Conservation (phyloP, 2,329 filamentous ascomycete species). For the Colletotrichum tofieldiae region DNA sequence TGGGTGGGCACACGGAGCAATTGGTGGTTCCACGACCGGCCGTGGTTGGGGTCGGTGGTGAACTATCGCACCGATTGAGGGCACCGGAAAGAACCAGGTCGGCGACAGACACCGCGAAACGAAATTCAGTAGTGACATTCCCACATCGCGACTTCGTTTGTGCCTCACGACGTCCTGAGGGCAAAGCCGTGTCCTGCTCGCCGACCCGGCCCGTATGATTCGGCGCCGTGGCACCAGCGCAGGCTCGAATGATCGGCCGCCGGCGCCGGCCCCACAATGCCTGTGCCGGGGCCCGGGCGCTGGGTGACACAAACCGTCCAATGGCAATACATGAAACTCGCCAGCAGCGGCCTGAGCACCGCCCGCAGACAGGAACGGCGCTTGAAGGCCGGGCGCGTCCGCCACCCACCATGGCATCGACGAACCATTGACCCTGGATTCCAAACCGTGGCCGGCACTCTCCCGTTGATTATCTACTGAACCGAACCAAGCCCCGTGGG, state of each 20-base stretch:
- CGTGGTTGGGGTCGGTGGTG: background rate
- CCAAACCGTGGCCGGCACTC: background rate
- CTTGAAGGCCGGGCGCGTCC: background rate
- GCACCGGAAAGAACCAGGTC: background rate
- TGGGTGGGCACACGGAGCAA: constrained; percentile 24
- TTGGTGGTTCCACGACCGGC: constrained; percentile 4
- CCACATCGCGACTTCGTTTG: background rate
- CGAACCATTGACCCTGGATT: background rate
- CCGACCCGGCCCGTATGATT: background rate
- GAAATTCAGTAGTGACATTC: background rate
- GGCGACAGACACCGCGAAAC: background rate
- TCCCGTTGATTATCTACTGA: background rate
- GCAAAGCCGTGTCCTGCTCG: background rate
- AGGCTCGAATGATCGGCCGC: background rate
- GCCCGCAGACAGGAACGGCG: background rate
- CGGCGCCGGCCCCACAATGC: background rate
- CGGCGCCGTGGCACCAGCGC: background rate
- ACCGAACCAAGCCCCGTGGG: background rate
- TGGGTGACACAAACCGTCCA: background rate
- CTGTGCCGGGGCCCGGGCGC: background rate
- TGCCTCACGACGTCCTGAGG: too few species aligned
- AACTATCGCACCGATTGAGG: background rate
- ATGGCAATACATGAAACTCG: constrained; percentile 21
- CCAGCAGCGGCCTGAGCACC: constrained; percentile 2
- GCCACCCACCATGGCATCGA: background rate